Evolutionary conservation across 768 basidiomycete species (phyloP), one percentile per base, ranked within the genome.

Genomic region (Asterophora lycoperdoides): DNA sequence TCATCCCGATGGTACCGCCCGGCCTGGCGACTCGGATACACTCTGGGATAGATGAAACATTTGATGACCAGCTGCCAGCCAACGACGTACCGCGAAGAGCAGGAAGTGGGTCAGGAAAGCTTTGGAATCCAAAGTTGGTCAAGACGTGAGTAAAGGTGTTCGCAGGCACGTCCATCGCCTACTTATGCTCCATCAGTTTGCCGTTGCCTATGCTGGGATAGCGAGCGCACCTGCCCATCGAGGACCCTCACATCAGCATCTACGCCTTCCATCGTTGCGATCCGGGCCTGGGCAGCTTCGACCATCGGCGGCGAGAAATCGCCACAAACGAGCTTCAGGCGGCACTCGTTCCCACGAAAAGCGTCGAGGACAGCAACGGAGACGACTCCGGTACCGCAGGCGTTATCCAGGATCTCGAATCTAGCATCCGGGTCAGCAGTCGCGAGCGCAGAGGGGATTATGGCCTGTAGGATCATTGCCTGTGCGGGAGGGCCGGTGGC

Each of bases 111-210:
- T 43, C 42, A 2, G 42, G 42, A 18, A 43, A 43, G 17, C 42
- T 43, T 18, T 43, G 42, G 8, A 43, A 43, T 8, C 42, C 42
- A 11, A 43, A 43, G 17, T 43, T 43, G 10, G 42, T 43, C 3
- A 43, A 30, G 18, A 43, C 42, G 15, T 43, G 28, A 30, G 28
- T 32, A 29, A 43, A 43, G 4, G 8, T 23, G 29, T 32, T 43
- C 7, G 28, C 15, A 32, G 13, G 5, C 2, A 43, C 8, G 9
- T 43, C 42, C 42, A 43, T 43, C 17, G 42, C 26, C 42, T 42
- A n/a, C 8, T 7, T 5, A 20, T 5, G 6, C 13, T 1, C 7
- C 3, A 23, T 40, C 8, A 20, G 8, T 13, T 19, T 23, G 3
- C 11, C 20, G 39, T 10, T 38, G 23, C 3, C 23, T 23, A 17